A percentile compares a stretch with the other conserved stretches of the same genome.
phyloP scores from a whole-genome alignment of 179 eudicot genomes.

The Pouteria campechiana region DNA sequence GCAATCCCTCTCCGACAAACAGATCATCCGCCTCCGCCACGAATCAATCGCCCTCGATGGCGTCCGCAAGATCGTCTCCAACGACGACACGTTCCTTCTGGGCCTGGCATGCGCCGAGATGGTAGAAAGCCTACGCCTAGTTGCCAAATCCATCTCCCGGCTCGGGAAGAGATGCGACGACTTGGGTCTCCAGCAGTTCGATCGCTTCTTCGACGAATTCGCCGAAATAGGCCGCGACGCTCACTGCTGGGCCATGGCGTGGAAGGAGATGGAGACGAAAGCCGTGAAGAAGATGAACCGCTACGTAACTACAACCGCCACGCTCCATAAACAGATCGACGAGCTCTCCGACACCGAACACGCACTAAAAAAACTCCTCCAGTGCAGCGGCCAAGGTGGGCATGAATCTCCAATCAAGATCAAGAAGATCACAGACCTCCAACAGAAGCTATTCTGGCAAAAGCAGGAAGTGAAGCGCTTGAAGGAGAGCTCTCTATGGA shows the following conservation, averaged over 20 bases:
- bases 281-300: slow-evolving; percentile 38
- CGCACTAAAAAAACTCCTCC: slow-evolving; percentile 13
- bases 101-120: slow-evolving; percentile 65
- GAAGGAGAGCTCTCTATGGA: slow-evolving; percentile 67
- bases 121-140: slow-evolving; percentile 28
- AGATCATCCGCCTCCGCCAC: slow-evolving; percentile 34
- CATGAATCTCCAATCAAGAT: slow-evolving; percentile 7
- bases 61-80: slow-evolving; percentile 65
- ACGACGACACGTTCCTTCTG: slow-evolving; percentile 59
- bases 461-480: slow-evolving; percentile 52
- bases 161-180: slow-evolving; percentile 30
- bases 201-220: slow-evolving; percentile 38
- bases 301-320: slow-evolving; percentile 32
- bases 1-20: slow-evolving; percentile 53
- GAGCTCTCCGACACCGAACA: slow-evolving; percentile 30
- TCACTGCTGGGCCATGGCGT: slow-evolving; percentile 31
- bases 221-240: slow-evolving; percentile 58
- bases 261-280: slow-evolving; percentile 50
- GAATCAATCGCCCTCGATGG: slow-evolving; percentile 51
- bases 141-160: slow-evolving; percentile 33
- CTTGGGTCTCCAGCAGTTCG: slow-evolving; percentile 32
- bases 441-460: slow-evolving; percentile 60
- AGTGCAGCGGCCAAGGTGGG: slow-evolving; percentile 1
- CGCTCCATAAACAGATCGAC: slow-evolving; percentile 53
- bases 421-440: slow-evolving; percentile 27